Conservation (phyloP, 164 flowering plant genomes). For the Vitis vinifera region ASM3070453v1 NC_081812.1:18947501-18948000, state of each 20-base stretch:
- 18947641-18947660: conserved; percentile 15
- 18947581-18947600: conserved; percentile 9
- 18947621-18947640: conserved; percentile 23
- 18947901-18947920: conserved; percentile 44
- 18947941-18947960: conserved; percentile 3
- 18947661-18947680: conserved; percentile 52
- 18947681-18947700: conserved; percentile 56
- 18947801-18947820: conserved; percentile 88
- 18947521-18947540: conserved; percentile 1
- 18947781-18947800: conserved; percentile 60
- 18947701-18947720: conserved; percentile 31
- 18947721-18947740: conserved; percentile 16
- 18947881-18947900: conserved; percentile 44
- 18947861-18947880: conserved; percentile 32
- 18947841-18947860: conserved; percentile 46
- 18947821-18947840: conserved; percentile 40
- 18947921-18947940: conserved; percentile 47
- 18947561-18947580: conserved; percentile 13
- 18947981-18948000: conserved; percentile 7
- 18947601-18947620: conserved; percentile 25
- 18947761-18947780: conserved; percentile 66
- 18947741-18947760: conserved; percentile 43
- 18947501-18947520: conserved; percentile 32
- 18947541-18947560: conserved; percentile 16
- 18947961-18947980: not conserved